Base-by-base conservation (phyloP, 306 rosid species). In the Casuarina cunninghamiana region DNA sequence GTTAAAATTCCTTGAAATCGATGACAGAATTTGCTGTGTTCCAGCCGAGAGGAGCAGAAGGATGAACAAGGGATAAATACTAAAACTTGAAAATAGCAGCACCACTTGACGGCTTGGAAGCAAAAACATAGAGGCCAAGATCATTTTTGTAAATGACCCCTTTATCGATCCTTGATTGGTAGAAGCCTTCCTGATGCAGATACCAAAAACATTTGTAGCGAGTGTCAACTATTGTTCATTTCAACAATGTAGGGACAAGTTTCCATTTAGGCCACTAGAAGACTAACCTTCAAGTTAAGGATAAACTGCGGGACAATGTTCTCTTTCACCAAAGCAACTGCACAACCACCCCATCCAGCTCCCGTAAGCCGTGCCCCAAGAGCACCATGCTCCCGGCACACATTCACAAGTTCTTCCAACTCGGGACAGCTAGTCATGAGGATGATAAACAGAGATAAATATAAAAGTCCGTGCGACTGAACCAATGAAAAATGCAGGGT, bases 271-370 rank as follows among this genome's bases (percentile, higher is more conserved):
- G 53, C 51, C 70, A 32, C 21, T 66, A 17, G 61, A 74, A 70
- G 71, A n/a, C 77, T 77, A n/a, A 91, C 99, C 99, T 95, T 95
- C 76, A 95, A 82, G 77, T 87, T 89, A 53, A 91, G 96, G 79
- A 95, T 91, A 77, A 88, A 95, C 73, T 91, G 91, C 62, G 99
- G 98, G 69, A 95, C 97, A 42, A 80, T 86, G 86, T 73, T 90
- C 81, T 95, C 99, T 80, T 88, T 95, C 60, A 95, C 99, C 93
- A 95, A 82, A 69, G 96, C 91, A 46, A 95, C 99, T 11, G 97
- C 92, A 72, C 99, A 95, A 57, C 99, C 99, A 74, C 99, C 99
- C 99, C 99, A 95, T 78, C 99, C 99, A 13, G 99, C 99, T 80
- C 99, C 99, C 0, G 99, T 95, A 51, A 95, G 96, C 88, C 99